These are phyloP conservation scores for Termitomyces bulborhizus DNA, from an alignment of 768 basidiomycete genomes.

Conservation along the genomic window DNA sequence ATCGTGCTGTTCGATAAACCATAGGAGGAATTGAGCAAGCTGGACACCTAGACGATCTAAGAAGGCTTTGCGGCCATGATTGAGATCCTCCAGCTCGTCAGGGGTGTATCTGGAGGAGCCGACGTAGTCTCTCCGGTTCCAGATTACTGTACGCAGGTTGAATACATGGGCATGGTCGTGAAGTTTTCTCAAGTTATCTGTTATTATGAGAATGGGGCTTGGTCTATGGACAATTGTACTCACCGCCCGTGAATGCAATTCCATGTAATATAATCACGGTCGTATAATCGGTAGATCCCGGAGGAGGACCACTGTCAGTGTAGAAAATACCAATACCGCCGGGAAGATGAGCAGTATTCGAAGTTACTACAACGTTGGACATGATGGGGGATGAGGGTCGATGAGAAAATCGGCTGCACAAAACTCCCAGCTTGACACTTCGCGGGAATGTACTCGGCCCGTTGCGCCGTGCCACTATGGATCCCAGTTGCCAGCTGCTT, in stretches of 20 bases:
- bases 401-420: neutral
- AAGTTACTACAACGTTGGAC: neutral
- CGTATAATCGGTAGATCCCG: conserved; percentile 23
- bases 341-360: conserved; percentile 4
- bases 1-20: conserved; percentile 19
- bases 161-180: conserved; percentile 15
- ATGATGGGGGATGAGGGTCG: neutral
- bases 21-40: conserved; percentile 21
- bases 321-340: conserved; percentile 22
- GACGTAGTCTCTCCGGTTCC: conserved; percentile 27
- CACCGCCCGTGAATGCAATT: conserved; percentile 25
- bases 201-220: neutral
- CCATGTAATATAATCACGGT: conserved; percentile 31
- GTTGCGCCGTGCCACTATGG: neutral
- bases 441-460: neutral
- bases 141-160: conserved; percentile 22
- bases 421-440: too few relatives aligned
- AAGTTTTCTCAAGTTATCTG: conserved; percentile 15
- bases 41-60: conserved; percentile 20
- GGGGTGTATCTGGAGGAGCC: conserved; percentile 26
- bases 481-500: neutral
- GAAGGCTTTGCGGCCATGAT: conserved; percentile 16
- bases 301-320: conserved; percentile 28
- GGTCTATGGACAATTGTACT: conserved; percentile 5
- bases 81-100: conserved; percentile 24